Percentiles rank a stretch among this genome's conserved stretches.
Conservation (phyloP, 2,329 filamentous ascomycete species). For the Sporothrix inflata region DNA sequence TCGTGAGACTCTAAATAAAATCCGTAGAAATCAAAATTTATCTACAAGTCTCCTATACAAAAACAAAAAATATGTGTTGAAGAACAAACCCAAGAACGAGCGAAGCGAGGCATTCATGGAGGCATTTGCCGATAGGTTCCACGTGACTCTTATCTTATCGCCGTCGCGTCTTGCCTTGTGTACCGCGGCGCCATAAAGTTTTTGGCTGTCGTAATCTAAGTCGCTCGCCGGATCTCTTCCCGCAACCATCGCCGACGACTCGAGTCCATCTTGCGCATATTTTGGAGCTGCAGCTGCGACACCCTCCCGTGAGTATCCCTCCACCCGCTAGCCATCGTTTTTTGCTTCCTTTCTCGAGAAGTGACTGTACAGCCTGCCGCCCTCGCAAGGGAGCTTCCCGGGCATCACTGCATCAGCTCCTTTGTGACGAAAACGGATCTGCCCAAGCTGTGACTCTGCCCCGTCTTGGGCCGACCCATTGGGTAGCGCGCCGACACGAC, state of each 20-base stretch:
- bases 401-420: neutral
- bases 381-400: slow-evolving; percentile 4
- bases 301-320: neutral
- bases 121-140: neutral
- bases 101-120: neutral
- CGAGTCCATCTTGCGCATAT: neutral
- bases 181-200: slow-evolving; percentile 27
- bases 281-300: neutral
- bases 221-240: slow-evolving; percentile 16
- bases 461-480: neutral
- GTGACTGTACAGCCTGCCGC: neutral
- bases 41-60: neutral
- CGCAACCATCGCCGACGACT: slow-evolving; percentile 21
- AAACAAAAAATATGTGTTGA: neutral
- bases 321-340: neutral
- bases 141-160: slow-evolving; percentile 31
- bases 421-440: slow-evolving; percentile 18
- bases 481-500: slow-evolving; percentile 4
- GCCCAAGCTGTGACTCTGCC: neutral
- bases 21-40: neutral
- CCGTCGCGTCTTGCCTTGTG: slow-evolving; percentile 21
- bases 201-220: slow-evolving; percentile 30
- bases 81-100: neutral
- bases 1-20: neutral
- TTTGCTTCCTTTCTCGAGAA: neutral